Evolutionary conservation across 2,329 filamentous ascomycete species (phyloP), one percentile per base, ranked within the genome.

Genomic region (Colletotrichum cordylinicola): DNA sequence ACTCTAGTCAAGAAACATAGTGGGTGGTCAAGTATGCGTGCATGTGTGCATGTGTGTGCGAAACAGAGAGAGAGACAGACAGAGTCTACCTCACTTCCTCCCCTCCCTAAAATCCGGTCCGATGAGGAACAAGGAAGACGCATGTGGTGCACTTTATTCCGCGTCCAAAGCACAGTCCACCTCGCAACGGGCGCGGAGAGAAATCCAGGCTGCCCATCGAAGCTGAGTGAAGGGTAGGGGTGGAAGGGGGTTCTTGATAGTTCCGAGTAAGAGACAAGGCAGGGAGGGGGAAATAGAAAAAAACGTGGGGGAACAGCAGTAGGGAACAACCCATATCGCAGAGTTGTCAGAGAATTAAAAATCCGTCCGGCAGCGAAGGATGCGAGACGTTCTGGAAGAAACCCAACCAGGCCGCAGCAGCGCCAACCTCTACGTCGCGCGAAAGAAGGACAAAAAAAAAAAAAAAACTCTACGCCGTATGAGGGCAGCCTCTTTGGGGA

Each of bases 331-430:
- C 55, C 64, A 52, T 52, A 39, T 31, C 16, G 16, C 24, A 66
- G 27, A 24, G 37, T 75, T 75, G 61, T 72, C 72, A 72, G 68
- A 72, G 68, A 60, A 43, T 35, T 65, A 29, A 37, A 52, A 64
- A 24, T 5, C 18, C 58, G 16, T 7, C 27, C 27, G 18, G 15
- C 16, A 52, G 37, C 39, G 64, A 68, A 73, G 10, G 4, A 65
- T 35, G 43, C 33, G 70, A 67, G 56, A 75, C 73, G 56, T 75
- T 75, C 73, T 75, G 64, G 73, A 75, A 73, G 43, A 43, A 52
- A 66, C 58, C 33, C 61, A 39, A 24, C 39, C 43, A 43, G 43
- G 21, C 43, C 6, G 4, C 43, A 48, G 43, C 43, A 33, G 31
- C 31, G 31, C 31, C 31, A 33, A 33, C 31, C 31, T 8, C 9